Evolutionary conservation across 2,329 filamentous ascomycete species (phyloP), one percentile per base, ranked within the genome.

Genomic region (Dryadomyces quercus-mongolicae): DNA sequence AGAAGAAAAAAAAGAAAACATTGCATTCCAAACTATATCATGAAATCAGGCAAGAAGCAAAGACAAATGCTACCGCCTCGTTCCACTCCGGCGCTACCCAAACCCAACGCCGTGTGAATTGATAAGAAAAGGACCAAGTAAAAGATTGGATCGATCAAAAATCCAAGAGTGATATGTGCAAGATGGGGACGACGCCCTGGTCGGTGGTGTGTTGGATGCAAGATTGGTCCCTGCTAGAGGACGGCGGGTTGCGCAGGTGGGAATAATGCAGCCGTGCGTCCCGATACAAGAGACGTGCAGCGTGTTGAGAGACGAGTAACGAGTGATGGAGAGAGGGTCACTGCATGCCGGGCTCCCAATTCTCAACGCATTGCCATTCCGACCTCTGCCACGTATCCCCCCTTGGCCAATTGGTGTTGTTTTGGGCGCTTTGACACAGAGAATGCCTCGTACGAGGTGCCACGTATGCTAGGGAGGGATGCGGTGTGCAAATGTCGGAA

Each of bases 61-160:
- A 51, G n/a, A 22, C 18, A 40, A 25, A 49, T 40, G 20, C 20
- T 31, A 18, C 21, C 46, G 45, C 25, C 46, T 54, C 40, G 38
- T 31, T 34, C 20, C 38, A 25, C 52, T 43, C 52, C 52, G 40
- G 49, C 52, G 52, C 52, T 54, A 49, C 45, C 45, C 46, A 53
- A 48, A 20, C 51, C 52, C 52, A 36, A 49, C 46, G 46, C 52
- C 51, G 43, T 45, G 22, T 34, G n/a, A n/a, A 21, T 53, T 25
- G 8, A 36, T 12, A 40, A 47, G 25, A 49, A 55, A 44, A 54
- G 8, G n/a, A 49, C 34, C 8, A 34, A 34, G 21, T 21, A 44
- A 31, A 31, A 48, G 3, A 16, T 18, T 8, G 34, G 36, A 49
- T n/a, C 44, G 22, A 18, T 10, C 13, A 18, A 47, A n/a, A 31